A percentile compares a stretch with the other conserved stretches of the same genome.
These are phyloP conservation scores for Bauhinia variegata DNA, from an alignment of 306 rosid species.

Conservation along the genomic window DNA sequence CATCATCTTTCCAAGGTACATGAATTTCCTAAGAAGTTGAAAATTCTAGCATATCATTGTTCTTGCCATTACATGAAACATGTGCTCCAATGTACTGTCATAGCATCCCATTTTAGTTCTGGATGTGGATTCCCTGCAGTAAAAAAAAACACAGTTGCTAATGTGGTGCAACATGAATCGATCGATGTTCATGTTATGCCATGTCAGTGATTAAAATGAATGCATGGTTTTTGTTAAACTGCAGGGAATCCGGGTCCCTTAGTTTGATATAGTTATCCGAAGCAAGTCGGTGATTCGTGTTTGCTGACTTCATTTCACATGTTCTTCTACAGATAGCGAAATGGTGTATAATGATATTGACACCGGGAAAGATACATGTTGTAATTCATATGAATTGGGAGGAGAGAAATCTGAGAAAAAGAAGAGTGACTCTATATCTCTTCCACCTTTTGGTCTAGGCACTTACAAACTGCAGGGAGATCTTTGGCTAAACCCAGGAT, in stretches of 20 bases:
- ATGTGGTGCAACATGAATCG: too few relatives aligned
- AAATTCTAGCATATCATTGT: not conserved
- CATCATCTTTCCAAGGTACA: slow-evolving; percentile 81
- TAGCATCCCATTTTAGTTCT: too few relatives aligned
- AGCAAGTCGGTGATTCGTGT: not conserved
- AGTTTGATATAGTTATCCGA: too few relatives aligned
- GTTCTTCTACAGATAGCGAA: slow-evolving; percentile 36
- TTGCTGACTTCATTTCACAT: not conserved
- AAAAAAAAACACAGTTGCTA: too few relatives aligned
- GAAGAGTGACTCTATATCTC: slow-evolving; percentile 25
- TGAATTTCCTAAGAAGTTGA: not conserved
- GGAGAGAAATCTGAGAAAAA: slow-evolving; percentile 29
- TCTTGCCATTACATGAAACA: slow-evolving; percentile 16
- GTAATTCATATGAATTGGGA: slow-evolving; percentile 16
- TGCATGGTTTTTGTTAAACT: too few relatives aligned
- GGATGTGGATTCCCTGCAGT: too few relatives aligned
- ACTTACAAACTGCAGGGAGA: slow-evolving; percentile 70
- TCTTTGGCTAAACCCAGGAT: slow-evolving; percentile 61
- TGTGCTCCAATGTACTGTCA: not conserved
- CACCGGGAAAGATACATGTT: slow-evolving; percentile 20
- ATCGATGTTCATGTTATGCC: too few relatives aligned
- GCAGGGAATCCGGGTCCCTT: too few relatives aligned
- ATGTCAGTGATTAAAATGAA: too few relatives aligned
- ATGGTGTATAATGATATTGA: slow-evolving; percentile 32
- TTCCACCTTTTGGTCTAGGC: slow-evolving; percentile 70